phyloP scores from a whole-genome alignment of 441 rosid genomes.

The Adansonia grandidieri region DNA sequence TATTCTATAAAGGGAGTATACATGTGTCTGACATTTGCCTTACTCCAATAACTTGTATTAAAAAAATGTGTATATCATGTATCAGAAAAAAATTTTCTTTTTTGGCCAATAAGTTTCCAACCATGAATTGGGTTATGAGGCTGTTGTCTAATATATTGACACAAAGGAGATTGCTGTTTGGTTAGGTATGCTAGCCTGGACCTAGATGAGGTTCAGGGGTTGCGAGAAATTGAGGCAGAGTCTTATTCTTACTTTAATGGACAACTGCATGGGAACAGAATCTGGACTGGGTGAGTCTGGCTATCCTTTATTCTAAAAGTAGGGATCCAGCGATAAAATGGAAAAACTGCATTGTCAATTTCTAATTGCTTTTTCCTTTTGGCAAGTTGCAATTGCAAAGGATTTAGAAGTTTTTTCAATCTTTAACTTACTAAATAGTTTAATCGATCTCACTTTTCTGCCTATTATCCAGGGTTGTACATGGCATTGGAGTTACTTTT shows the following conservation, averaged over 20 bases:
- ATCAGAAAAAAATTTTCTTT: not conserved
- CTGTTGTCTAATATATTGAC: constrained; percentile 22
- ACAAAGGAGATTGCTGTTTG: constrained; percentile 31
- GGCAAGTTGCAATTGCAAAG: not conserved
- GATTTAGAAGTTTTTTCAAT: not conserved
- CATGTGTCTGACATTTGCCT: not conserved
- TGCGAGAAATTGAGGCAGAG: constrained; percentile 64
- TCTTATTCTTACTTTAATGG: constrained; percentile 77
- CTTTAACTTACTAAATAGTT: not conserved
- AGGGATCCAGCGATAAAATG: constrained; percentile 11
- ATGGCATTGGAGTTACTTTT: constrained; percentile 76
- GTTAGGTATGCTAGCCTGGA: constrained; percentile 64
- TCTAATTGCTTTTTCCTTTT: constrained; percentile 23
- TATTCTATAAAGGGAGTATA: not conserved
- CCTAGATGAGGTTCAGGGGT: constrained; percentile 63
- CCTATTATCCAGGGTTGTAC: constrained; percentile 55
- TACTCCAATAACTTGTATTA: not conserved
- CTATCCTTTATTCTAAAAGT: constrained; percentile 20
- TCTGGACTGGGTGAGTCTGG: constrained; percentile 81
- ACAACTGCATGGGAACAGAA: constrained; percentile 73
- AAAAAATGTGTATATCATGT: not conserved
- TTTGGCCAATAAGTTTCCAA: not conserved
- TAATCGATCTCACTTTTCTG: constrained; percentile 12
- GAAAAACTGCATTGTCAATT: not conserved
- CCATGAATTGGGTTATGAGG: constrained; percentile 19